Evolutionary conservation across 495 filamentous ascomycete species (phyloP), one percentile per base, ranked within the genome.

Genomic region (Echria macrotheca): DNA sequence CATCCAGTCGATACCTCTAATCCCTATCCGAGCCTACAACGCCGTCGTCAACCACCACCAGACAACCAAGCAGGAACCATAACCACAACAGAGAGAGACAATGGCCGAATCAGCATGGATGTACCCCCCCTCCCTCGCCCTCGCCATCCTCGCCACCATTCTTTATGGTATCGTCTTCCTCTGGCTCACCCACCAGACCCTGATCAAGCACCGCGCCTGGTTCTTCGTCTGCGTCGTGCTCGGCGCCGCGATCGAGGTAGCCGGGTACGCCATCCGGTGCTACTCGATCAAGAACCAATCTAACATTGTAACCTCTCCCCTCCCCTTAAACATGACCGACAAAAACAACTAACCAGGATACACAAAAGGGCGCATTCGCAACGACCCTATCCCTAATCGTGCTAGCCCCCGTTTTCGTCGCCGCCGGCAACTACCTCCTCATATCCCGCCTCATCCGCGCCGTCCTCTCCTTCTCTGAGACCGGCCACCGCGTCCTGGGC

Each of bases 321-420:
- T n/a, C n/a, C n/a, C n/a, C n/a, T n/a, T n/a, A n/a, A n/a, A n/a
- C n/a, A n/a, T n/a, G 3, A 22, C 15, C 5, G 19, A 9, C 24
- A 4, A 8, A 14, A 5, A 7, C 37, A 42, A 50, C 38, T 2
- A 4, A 2, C 5, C 5, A 26, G n/a, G n/a, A n/a, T n/a, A n/a
- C n/a, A n/a, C n/a, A n/a, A n/a, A n/a, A 79, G 59, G 75, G 71
- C 56, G 75, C 77, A 63, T 76, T 74, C 64, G 74, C 78, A 33
- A 66, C 76, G n/a, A 69, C 71, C 7, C 73, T 76, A 12, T 73
- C 75, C 9, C 73, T 80, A 31, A 66, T 78, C 54, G 65, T 79
- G 51, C 60, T 69, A 17, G 77, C 76, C 0, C 68, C 64, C 6
- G 69, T 80, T 36, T 74, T 79, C 50, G 68, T 70, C 4, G 52